Evolutionary conservation across 345 rosid genomes (phyloP), one percentile per base, ranked within the genome.

Genomic region (Noccaea bulbosa): DNA sequence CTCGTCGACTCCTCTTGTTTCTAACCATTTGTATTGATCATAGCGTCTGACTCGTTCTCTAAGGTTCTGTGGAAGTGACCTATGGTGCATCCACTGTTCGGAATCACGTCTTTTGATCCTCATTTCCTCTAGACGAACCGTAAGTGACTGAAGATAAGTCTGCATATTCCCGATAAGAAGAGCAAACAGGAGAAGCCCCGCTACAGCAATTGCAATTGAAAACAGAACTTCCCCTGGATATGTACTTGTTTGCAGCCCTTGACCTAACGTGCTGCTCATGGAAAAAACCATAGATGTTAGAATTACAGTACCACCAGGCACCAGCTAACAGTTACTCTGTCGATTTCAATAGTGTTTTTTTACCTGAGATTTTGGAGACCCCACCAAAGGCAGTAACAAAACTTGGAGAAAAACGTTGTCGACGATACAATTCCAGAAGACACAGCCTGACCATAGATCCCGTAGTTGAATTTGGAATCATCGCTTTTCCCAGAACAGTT

Each of bases 291-390:
- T 2, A 47, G 1, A 35, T 74, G 65, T 15, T 38, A 38, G 5
- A 30, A 59, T 20, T 44, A 30, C 51, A 60, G 35, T 5, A 15
- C 49, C 45, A 45, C 11, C 20, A 59, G 30, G 45, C 45, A 45
- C 11, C 20, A 59, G 30, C 14, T 7, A n/a, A 5, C 6, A 16
- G 12, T 47, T 17, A 50, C n/a, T 65, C 47, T 2, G 22, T 51
- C 5, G 5, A 38, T 3, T 70, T 70, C 35, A 49, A 30, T 35
- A 20, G 46, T 51, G 0, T 2, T n/a, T 51, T 11, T 22, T 43
- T 71, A 91, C 97, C 97, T 92, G 79, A 89, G 74, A 73, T 92
- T 92, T 75, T 92, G 96, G 47, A 92, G 80, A 30, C 98, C 98
- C 96, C 96, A 92, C 98, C 98, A 89, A 7, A 89, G 85, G 66